Percentiles rank a stretch among this genome's conserved stretches.
Evolutionary conservation across 176 grass and related monocot genomes (phyloP).

Genomic region (maize (Zea mays)): DNA sequence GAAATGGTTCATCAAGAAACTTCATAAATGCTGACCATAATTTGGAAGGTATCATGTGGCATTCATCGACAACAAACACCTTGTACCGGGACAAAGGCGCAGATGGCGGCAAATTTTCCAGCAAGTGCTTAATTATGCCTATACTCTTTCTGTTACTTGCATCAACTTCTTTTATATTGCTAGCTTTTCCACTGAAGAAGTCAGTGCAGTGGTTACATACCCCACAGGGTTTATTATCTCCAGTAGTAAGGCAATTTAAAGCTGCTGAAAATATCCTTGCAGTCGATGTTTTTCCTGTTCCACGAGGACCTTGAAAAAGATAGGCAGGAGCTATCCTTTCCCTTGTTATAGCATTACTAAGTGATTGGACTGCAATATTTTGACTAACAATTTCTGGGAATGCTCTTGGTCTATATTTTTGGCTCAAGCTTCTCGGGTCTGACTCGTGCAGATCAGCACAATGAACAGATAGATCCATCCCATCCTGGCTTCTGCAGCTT

Average conservation of each 20-base stretch:
- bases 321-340: conserved; percentile 83
- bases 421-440: conserved; percentile 76
- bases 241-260: conserved; percentile 56
- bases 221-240: conserved; percentile 76
- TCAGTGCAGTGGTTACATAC: conserved; percentile 65
- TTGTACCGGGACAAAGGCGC: conserved; percentile 50
- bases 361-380: conserved; percentile 75
- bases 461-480: conserved; percentile 35
- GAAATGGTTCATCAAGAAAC: conserved; percentile 61
- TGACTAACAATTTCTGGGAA: conserved; percentile 83
- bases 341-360: conserved; percentile 70
- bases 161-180: conserved; percentile 67
- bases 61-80: conserved; percentile 61
- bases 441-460: conserved; percentile 32
- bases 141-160: conserved; percentile 68
- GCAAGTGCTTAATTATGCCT: conserved; percentile 51
- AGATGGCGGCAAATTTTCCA: conserved; percentile 53
- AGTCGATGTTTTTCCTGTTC: conserved; percentile 85
- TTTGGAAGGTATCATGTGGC: conserved; percentile 60
- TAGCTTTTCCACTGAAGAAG: conserved; percentile 44
- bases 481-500: conserved; percentile 82
- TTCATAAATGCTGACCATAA: conserved; percentile 67
- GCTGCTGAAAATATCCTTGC: conserved; percentile 75
- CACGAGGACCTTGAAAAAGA: conserved; percentile 90
- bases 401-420: conserved; percentile 64